Evolutionary conservation across 2,329 filamentous ascomycete species (phyloP).

Genomic region (Venturia asperata): DNA sequence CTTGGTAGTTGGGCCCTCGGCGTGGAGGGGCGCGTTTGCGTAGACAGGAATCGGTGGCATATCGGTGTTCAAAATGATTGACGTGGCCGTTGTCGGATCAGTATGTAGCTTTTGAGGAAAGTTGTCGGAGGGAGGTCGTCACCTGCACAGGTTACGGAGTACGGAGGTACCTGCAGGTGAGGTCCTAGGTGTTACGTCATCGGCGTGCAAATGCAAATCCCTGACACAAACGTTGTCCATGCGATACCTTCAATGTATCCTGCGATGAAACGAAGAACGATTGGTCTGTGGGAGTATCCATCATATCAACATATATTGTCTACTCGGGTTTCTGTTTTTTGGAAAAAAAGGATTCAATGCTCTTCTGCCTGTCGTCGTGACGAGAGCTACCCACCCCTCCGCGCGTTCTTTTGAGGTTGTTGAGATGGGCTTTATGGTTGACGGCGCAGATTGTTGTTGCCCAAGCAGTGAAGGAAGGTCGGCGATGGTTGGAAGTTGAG

Average conservation of each 20-base stretch:
- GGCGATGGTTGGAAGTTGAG: neutral
- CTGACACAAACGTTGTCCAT: no score
- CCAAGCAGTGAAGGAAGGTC: conserved; percentile 30
- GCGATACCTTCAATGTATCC: no score
- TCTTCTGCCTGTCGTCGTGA: conserved; percentile 69
- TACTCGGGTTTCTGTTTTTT: conserved; percentile 3
- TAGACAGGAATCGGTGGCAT: conserved; percentile 44
- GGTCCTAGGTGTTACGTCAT: no score
- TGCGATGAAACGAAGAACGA: no score
- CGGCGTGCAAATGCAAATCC: no score
- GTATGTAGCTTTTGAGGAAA: neutral
- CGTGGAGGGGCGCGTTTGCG: conserved; percentile 40
- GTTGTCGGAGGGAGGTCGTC: neutral
- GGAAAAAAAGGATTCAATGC: conserved; percentile 75
- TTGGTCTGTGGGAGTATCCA: neutral
- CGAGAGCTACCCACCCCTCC: conserved; percentile 74
- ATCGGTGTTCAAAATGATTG: conserved; percentile 20
- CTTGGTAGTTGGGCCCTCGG: conserved; percentile 24
- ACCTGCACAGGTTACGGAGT: no score
- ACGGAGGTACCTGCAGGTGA: neutral
- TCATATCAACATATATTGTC: neutral
- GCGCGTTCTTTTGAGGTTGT: conserved; percentile 69
- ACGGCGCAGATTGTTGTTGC: conserved; percentile 50
- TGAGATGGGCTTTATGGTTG: conserved; percentile 66
- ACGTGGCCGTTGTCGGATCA: neutral